These are phyloP conservation scores for Aurantiochytrium sp. DNA, from an alignment of 108 stramenopile species.

Conservation along the genomic window DNA sequence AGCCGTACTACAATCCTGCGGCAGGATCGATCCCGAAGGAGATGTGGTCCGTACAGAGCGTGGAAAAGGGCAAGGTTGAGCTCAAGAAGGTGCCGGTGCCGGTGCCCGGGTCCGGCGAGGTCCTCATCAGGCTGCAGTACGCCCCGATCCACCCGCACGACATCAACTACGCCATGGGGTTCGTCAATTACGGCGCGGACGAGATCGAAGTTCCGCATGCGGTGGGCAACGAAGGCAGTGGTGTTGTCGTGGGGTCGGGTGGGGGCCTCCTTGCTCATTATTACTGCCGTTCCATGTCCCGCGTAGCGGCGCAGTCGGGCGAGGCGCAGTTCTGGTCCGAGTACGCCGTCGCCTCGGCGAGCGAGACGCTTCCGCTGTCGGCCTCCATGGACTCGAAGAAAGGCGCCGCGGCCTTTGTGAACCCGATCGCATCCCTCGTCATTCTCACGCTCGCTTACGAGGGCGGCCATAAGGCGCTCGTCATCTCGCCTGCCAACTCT, in stretches of 20 bases:
- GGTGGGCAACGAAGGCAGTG: slow-evolving; percentile 61
- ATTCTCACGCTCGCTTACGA: slow-evolving; percentile 52
- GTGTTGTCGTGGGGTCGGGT: slow-evolving; percentile 49
- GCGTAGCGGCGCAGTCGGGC: slow-evolving; percentile 31
- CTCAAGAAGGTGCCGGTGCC: slow-evolving; percentile 54
- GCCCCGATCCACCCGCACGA: slow-evolving; percentile 57
- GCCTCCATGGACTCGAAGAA: slow-evolving; percentile 51
- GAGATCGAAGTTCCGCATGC: slow-evolving; percentile 31
- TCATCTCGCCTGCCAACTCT: background rate
- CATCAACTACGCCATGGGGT: background rate
- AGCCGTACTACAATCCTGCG: background rate
- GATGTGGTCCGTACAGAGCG: slow-evolving; percentile 16
- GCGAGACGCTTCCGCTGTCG: slow-evolving; percentile 49
- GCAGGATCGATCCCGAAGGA: background rate
- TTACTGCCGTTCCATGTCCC: slow-evolving; percentile 32
- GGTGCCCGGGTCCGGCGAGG: slow-evolving; percentile 41
- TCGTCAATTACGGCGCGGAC: slow-evolving; percentile 17
- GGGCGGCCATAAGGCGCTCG: background rate
- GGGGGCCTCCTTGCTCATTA: slow-evolving; percentile 45
- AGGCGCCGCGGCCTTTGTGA: slow-evolving; percentile 55
- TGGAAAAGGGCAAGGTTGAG: slow-evolving; percentile 51
- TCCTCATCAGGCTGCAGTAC: slow-evolving; percentile 44
- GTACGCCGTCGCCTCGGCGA: slow-evolving; percentile 42
- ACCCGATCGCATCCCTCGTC: slow-evolving; percentile 59
- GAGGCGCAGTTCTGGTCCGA: slow-evolving; percentile 48